A percentile compares a stretch with the other conserved stretches of the same genome.
Conservation (phyloP, 2,329 filamentous ascomycete genomes). For the Aspergillus quadrilineatus region DNA sequence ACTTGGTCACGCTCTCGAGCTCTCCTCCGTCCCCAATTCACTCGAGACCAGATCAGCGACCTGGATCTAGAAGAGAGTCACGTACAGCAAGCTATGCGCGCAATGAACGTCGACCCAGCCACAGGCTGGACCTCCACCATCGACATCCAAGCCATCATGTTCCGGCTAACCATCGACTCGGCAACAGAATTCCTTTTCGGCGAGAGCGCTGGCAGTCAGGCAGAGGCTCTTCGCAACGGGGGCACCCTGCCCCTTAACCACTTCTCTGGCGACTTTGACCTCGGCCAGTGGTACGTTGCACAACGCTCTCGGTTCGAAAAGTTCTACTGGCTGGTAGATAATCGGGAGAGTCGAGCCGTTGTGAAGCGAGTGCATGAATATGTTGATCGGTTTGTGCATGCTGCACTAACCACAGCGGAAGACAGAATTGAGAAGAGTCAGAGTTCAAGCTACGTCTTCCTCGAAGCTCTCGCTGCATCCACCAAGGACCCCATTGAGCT, state of each 20-base stretch:
- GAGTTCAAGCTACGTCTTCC: slow-evolving; percentile 47
- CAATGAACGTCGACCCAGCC: slow-evolving; percentile 59
- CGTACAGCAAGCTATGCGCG: slow-evolving; percentile 68
- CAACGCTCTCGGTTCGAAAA: slow-evolving; percentile 24
- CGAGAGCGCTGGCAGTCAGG: slow-evolving; percentile 63
- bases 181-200: slow-evolving; percentile 86
- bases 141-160: slow-evolving; percentile 75
- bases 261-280: slow-evolving; percentile 40
- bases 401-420: slow-evolving; percentile 24
- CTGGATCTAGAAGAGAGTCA: slow-evolving; percentile 79
- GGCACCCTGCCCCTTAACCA: slow-evolving; percentile 40
- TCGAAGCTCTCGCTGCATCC: slow-evolving; percentile 48
- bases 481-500: slow-evolving; percentile 50
- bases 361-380: slow-evolving; percentile 19
- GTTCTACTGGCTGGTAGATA: slow-evolving; percentile 24
- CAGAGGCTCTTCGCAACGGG: slow-evolving; percentile 31
- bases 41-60: slow-evolving; percentile 79
- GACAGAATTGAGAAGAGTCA: slow-evolving; percentile 21
- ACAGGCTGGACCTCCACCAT: slow-evolving; percentile 52
- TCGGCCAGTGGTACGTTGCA: slow-evolving; percentile 31
- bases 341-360: slow-evolving; percentile 19
- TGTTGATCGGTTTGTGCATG: slow-evolving; percentile 24
- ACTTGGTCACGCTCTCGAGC: slow-evolving; percentile 78
- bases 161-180: slow-evolving; percentile 80
- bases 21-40: slow-evolving; percentile 81